phyloP scores from a whole-genome alignment of 768 basidiomycete genomes.

The Leccinum imitatum region DNA sequence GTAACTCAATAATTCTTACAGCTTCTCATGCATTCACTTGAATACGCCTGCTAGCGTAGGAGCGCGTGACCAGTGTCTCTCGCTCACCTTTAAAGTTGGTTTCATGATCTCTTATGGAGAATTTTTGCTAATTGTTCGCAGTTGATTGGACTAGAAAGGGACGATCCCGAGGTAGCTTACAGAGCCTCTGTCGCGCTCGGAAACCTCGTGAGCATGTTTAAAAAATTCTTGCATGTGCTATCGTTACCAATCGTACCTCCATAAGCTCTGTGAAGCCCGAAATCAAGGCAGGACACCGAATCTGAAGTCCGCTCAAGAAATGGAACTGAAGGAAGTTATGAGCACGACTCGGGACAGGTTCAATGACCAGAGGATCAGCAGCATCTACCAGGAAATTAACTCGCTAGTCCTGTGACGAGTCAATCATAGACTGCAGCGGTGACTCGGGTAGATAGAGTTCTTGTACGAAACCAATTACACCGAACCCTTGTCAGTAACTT shows the following conservation, averaged over 20 bases:
- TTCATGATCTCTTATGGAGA: neutral
- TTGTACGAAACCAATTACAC: neutral
- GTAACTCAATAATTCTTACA: slow-evolving; percentile 28
- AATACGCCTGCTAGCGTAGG: slow-evolving; percentile 40
- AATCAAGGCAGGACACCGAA: slow-evolving; percentile 36
- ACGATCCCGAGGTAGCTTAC: slow-evolving; percentile 70
- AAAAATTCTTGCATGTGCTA: neutral
- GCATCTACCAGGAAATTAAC: slow-evolving; percentile 48
- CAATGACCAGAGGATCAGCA: slow-evolving; percentile 58
- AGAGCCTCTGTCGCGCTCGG: slow-evolving; percentile 72
- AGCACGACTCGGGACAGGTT: slow-evolving; percentile 45
- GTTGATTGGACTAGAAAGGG: slow-evolving; percentile 40
- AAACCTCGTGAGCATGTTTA: slow-evolving; percentile 53
- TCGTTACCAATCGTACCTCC: neutral
- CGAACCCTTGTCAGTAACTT: neutral
- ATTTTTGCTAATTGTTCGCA: slow-evolving; percentile 13
- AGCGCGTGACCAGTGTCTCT: slow-evolving; percentile 43
- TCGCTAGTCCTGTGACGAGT: slow-evolving; percentile 32
- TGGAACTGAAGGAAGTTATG: slow-evolving; percentile 41
- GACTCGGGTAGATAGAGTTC: neutral
- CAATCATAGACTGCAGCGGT: neutral
- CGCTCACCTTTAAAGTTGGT: slow-evolving; percentile 46
- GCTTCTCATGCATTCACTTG: slow-evolving; percentile 63
- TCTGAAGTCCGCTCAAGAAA: slow-evolving; percentile 35
- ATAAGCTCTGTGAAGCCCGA: slow-evolving; percentile 51